Evolutionary conservation across 805 yeast species (phyloP), one percentile per base, ranked within the genome.

Genomic region (Saturnispora halmiae): DNA sequence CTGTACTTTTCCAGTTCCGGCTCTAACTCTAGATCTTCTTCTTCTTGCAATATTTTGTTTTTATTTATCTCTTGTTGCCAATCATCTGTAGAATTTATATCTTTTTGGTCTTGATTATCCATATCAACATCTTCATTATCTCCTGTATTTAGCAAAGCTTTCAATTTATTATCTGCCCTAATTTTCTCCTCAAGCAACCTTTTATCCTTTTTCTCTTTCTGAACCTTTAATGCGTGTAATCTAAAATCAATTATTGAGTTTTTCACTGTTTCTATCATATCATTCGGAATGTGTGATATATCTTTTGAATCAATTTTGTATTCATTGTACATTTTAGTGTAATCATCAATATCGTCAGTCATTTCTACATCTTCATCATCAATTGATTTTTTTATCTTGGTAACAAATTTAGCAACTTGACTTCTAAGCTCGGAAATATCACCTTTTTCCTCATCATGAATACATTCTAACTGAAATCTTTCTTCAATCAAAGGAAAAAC

Each of bases 291-390:
- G 47, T 75, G 83, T 11, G 66, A 59, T 40, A 79, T 54, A 49
- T 77, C 83, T 34, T 63, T 59, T n/a, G 67, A 64, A 51, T 79
- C 81, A 25, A 79, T 72, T 40, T 68, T 65, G 52, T 79, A 78
- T 3, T 46, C 48, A 10, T 46, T 44, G 21, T 53, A 45, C 27
- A 47, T 31, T 15, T 29, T 37, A 4, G 43, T 43, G 14, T 44
- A 46, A n/a, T 48, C 54, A 32, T 42, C 48, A 3, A 26, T 36
- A 39, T 34, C 34, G 14, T 24, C 15, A 8, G 6, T 34, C 1
- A 3, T 14, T 6, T 21, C 28, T 34, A 20, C 10, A 20, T 22
- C 26, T 10, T 22, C 27, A 22, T 34, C 6, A 20, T 19, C 20
- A 15, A 18, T 13, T 9, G 11, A 6, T 13, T 19, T 9, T 15